Evolutionary conservation across 1,284 basidiomycete species (phyloP), one percentile per base, ranked within the genome.

Genomic region (Cutaneotrichosporon daszewskae): DNA sequence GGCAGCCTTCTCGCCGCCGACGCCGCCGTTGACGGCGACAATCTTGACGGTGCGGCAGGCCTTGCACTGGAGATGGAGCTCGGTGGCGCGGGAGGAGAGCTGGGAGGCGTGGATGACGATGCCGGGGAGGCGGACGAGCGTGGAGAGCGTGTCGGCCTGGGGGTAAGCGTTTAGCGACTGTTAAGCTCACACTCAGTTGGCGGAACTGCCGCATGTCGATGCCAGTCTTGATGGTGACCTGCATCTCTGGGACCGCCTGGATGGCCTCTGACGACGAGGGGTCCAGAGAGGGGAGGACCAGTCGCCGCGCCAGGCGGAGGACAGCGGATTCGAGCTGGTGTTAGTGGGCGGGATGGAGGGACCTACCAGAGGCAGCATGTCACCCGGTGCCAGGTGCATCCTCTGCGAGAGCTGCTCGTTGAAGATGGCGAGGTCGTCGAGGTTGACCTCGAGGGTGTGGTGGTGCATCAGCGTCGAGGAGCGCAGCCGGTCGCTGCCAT

Each of bases 81-180:
- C 87, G 12, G 89, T 94, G 10, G 94, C 91, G 22, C 94, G 83
- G 2, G 92, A 90, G 0, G 91, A 87, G 18, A 97, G 80, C 9
- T 92, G 85, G 5, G 92, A 95, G 1, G 95, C 86, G 28, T 92
- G 94, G 66, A 98, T 96, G 64, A 99, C 91, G 60, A 99, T 99
- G 25, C 95, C 95, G 1, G 95, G 95, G 32, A 98, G 81, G 51
- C 95, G 85, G 26, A 98, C 94, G 32, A 99, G 83, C 59, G 88
- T 91, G 60, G 92, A 91, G 76, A 97, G 87, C 22, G 85, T 91
- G 57, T 92, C 81, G 5, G 95, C 94, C 49, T 80, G 64, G 6
- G 52, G 13, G 25, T 59, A 42, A 57, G 48, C 16, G 14, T 4
- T 1, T 16, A 6, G 6, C 28, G 14, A 9, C 28, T 10, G 65